Conservation (phyloP, 2,329 filamentous ascomycete genomes). For the Albophoma yamanashiensis region DNA sequence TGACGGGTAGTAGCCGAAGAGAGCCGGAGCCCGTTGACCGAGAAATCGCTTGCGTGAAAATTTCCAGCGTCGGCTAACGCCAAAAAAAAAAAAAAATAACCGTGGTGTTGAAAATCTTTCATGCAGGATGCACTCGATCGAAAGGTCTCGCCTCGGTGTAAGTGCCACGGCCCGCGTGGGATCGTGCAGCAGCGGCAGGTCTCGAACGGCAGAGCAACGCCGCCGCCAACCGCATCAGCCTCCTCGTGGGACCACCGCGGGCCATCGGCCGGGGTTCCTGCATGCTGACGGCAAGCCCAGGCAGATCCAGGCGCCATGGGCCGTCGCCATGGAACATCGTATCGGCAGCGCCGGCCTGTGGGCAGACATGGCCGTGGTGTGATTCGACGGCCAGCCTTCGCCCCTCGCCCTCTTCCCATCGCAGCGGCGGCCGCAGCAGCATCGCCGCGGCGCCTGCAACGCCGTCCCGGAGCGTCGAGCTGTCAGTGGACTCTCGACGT, state of each 20-base stretch:
- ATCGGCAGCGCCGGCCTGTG: neutral
- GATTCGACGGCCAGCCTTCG: neutral
- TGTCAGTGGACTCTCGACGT: neutral
- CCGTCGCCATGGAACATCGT: neutral
- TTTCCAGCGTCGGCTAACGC: neutral
- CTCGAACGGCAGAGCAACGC: neutral
- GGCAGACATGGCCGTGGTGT: neutral
- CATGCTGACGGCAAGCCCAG: neutral
- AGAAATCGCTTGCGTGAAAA: neutral
- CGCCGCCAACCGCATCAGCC: neutral
- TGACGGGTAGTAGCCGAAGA: too few relatives aligned
- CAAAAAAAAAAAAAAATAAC: neutral
- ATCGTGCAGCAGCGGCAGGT: neutral
- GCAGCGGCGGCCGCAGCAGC: neutral
- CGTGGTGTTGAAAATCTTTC: neutral
- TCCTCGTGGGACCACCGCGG: neutral
- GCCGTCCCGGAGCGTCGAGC: neutral
- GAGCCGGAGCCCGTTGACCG: neutral
- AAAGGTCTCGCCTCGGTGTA: neutral
- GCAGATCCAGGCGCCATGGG: neutral
- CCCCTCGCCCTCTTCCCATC: neutral
- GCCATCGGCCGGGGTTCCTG: neutral
- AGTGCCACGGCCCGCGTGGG: neutral
- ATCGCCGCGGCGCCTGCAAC: neutral
- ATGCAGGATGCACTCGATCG: neutral